These are phyloP conservation scores for Sporothrix brasiliensis DNA, from an alignment of 2,329 filamentous ascomycete species.

Conservation along the genomic window DNA sequence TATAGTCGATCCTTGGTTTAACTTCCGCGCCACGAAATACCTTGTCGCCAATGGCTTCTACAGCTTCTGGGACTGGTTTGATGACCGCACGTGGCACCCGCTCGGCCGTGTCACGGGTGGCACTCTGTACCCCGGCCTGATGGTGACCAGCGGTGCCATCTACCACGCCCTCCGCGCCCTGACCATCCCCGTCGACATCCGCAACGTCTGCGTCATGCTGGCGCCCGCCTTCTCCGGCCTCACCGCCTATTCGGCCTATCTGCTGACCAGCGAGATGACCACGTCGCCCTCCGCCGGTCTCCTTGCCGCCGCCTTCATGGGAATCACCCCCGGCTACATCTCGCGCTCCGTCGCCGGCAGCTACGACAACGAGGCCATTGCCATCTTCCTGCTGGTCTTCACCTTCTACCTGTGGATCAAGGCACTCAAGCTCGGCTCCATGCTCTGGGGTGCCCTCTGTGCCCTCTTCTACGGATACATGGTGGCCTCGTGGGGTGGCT, in stretches of 20 bases:
- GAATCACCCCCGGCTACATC: slow-evolving; percentile 95
- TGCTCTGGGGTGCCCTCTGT: slow-evolving; percentile 93
- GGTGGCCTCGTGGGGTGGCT: slow-evolving; percentile 99
- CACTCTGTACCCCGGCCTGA: slow-evolving; percentile 96
- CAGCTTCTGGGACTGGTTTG: slow-evolving; percentile 99
- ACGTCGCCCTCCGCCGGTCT: slow-evolving; percentile 93
- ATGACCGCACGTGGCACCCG: slow-evolving; percentile 99
- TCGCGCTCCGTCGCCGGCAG: slow-evolving; percentile 96
- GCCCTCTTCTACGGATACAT: slow-evolving; percentile 99
- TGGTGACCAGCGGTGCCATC: slow-evolving; percentile 97
- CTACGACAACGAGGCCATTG: slow-evolving; percentile 98
- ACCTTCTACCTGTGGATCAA: slow-evolving; percentile 99
- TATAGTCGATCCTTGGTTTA: slow-evolving; percentile 98
- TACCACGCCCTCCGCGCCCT: slow-evolving; percentile 90
- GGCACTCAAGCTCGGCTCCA: slow-evolving; percentile 92
- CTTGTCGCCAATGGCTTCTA: slow-evolving; percentile 96
- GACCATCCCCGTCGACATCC: slow-evolving; percentile 92
- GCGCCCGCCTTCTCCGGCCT: slow-evolving; percentile 93
- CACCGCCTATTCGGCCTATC: slow-evolving; percentile 89
- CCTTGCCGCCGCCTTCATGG: slow-evolving; percentile 93
- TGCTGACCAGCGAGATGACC: slow-evolving; percentile 96
- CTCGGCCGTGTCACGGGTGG: slow-evolving; percentile 97
- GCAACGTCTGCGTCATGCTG: slow-evolving; percentile 96
- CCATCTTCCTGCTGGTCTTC: slow-evolving; percentile 97
- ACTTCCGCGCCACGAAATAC: slow-evolving; percentile 98